Evolutionary conservation across 2,329 filamentous ascomycete genomes (phyloP), one percentile per base, ranked within the genome.

Genomic region (Diaporthe capsici): DNA sequence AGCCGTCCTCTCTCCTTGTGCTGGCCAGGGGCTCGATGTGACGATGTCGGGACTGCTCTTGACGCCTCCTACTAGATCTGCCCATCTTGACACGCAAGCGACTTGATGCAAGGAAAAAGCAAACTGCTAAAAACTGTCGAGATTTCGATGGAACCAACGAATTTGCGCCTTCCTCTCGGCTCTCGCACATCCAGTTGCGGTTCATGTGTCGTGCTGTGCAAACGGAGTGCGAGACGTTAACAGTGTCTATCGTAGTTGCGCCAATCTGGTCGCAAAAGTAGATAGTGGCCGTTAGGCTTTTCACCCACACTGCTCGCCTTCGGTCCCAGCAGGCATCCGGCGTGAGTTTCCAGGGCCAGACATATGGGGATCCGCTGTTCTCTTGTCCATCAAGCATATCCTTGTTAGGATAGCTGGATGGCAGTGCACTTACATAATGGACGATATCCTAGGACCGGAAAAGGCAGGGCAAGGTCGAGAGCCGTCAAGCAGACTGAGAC

Each of bases 71-170:
- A 10, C 37, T 42, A 15, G 65, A 15, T 3, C 9, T 20, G n/a
- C 49, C n/a, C 65, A 55, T 70, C 9, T 42, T 15, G 31, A 12
- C 3, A 5, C 25, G 4, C 0, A 4, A 2, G 9, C 3, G 0
- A 53, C 12, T 2, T 17, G 42, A 15, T 22, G 12, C 3, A 22
- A 0, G 4, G 0, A 31, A 39, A 10, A 10, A 4, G 2, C 2
- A 3, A 15, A 12, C 3, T 20, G n/a, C 7, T 4, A 4, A 4
- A 31, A 3, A 20, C 2, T 47, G 8, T 47, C 9, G 10, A 12
- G 39, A 22, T 13, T 2, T 15, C 10, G n/a, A 31, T 49, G 42
- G 34, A 3, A 15, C 13, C 1, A 4, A 4, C 0, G 2, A 47
- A 13, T 1, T n/a, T 47, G 10, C 2, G 42, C n/a, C 12, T 22